Evolutionary conservation across 164 flowering plant species (phyloP).

Genomic region (Tetrastigma voinierianum): DNA sequence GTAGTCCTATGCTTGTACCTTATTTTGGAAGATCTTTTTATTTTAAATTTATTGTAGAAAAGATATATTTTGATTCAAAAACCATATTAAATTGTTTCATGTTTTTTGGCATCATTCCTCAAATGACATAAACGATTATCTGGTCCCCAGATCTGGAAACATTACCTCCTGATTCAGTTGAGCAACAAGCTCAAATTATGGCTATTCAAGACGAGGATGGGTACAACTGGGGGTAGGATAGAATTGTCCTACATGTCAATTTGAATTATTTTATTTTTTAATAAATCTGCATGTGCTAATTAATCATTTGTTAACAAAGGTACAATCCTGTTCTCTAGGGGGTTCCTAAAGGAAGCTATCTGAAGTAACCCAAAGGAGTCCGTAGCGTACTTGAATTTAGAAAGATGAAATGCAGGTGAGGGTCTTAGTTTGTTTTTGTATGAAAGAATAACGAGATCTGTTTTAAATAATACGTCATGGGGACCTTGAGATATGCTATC

Average conservation of each 20-base stretch:
- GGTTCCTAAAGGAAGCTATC: slow-evolving; percentile 97
- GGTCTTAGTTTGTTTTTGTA: neutral
- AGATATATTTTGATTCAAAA: too few relatives aligned
- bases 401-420: slow-evolving; percentile 89
- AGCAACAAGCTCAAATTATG: slow-evolving; percentile 79
- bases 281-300: neutral
- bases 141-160: slow-evolving; percentile 59
- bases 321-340: slow-evolving; percentile 98
- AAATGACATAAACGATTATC: slow-evolving; percentile 16
- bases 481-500: neutral
- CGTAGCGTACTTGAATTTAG: slow-evolving; percentile 84
- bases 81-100: neutral
- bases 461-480: too few relatives aligned
- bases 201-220: slow-evolving; percentile 81
- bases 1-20: too few relatives aligned
- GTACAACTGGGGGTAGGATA: slow-evolving; percentile 90
- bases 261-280: neutral
- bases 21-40: too few relatives aligned
- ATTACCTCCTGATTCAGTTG: slow-evolving; percentile 82
- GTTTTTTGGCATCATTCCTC: slow-evolving; percentile 2
- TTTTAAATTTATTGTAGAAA: too few relatives aligned
- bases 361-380: slow-evolving; percentile 75
- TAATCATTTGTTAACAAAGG: slow-evolving; percentile 29
- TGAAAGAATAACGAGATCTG: neutral
- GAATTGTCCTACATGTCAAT: neutral